Percentiles rank a stretch among this genome's conserved stretches.
These are phyloP conservation scores for Hyaloraphidium curvatum DNA, from an alignment of 192 early-diverging fungal genomes.

Conservation along the genomic window DNA sequence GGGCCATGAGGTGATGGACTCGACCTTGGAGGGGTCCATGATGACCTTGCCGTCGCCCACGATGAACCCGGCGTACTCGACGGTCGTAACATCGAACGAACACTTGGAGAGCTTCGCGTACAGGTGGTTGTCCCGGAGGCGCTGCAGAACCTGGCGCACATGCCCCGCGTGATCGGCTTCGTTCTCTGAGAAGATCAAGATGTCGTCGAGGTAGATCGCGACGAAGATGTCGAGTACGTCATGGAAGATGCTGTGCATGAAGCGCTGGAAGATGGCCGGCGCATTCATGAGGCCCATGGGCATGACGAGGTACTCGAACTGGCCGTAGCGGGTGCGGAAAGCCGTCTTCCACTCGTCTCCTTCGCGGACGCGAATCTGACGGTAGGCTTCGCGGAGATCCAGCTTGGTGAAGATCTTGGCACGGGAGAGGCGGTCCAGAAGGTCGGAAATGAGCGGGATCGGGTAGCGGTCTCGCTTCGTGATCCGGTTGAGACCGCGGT, in stretches of 20 bases:
- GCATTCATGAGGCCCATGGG: slow-evolving; percentile 15
- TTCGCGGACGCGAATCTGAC: not conserved
- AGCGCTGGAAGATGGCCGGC: slow-evolving; percentile 14
- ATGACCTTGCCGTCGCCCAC: slow-evolving; percentile 10
- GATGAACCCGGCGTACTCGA: slow-evolving; percentile 17
- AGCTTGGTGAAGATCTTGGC: slow-evolving; percentile 6
- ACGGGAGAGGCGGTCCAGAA: slow-evolving; percentile 7
- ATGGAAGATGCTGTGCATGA: slow-evolving; percentile 17
- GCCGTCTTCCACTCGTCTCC: slow-evolving; percentile 11
- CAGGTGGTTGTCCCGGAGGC: slow-evolving; percentile 10
- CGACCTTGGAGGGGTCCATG: slow-evolving; percentile 13
- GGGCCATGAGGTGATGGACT: slow-evolving; percentile 8
- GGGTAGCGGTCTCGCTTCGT: slow-evolving; percentile 16
- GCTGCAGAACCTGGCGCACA: slow-evolving; percentile 7
- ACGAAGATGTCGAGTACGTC: slow-evolving; percentile 5
- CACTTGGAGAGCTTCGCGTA: slow-evolving; percentile 19
- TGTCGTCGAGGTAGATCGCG: no score
- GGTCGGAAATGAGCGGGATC: slow-evolving; percentile 15
- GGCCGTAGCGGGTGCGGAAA: slow-evolving; percentile 10
- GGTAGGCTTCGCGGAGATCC: not conserved
- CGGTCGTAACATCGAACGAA: slow-evolving; percentile 7
- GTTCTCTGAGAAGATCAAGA: slow-evolving; percentile 18
- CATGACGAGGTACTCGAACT: slow-evolving; percentile 16
- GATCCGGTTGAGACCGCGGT: slow-evolving; percentile 15
- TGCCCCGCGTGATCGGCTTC: slow-evolving; percentile 3